A percentile compares a stretch with the other conserved stretches of the same genome.
phyloP scores from a whole-genome alignment of 1,284 basidiomycete genomes.

The Cystobasidium sp. region DNA sequence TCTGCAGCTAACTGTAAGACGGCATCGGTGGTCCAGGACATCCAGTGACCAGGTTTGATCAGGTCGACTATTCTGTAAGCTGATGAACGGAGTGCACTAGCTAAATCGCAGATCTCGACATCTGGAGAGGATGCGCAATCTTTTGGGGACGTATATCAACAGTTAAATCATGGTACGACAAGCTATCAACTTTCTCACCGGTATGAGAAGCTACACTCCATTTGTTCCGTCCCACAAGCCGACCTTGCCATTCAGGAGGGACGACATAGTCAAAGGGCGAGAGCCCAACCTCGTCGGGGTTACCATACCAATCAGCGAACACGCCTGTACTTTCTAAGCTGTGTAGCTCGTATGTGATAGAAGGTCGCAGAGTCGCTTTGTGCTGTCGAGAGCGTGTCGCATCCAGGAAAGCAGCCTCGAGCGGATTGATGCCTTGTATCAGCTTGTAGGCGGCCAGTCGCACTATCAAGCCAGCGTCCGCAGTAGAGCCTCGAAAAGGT shows the following conservation, averaged over 20 bases:
- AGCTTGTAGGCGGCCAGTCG: neutral
- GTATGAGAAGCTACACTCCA: slow-evolving; percentile 18
- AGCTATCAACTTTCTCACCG: neutral
- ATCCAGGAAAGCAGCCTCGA: slow-evolving; percentile 22
- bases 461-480: neutral
- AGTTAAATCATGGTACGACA: too few species aligned
- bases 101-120: too few species aligned
- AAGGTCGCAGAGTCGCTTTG: slow-evolving; percentile 10
- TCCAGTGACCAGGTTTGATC: neutral
- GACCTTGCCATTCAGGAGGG: slow-evolving; percentile 27
- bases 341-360: slow-evolving; percentile 16
- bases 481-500: too few species aligned
- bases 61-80: neutral
- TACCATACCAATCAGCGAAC: slow-evolving; percentile 31
- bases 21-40: neutral
- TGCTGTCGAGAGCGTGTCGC: slow-evolving; percentile 21
- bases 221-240: neutral
- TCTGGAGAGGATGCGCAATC: too few species aligned
- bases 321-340: slow-evolving; percentile 16
- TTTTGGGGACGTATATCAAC: too few species aligned
- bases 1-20: neutral
- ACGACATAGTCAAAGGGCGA: slow-evolving; percentile 38
- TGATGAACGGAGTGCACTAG: neutral
- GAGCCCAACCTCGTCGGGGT: slow-evolving; percentile 13
- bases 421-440: neutral